Evolutionary conservation across 306 rosid species (phyloP).

Genomic region (Malus sieversii): DNA sequence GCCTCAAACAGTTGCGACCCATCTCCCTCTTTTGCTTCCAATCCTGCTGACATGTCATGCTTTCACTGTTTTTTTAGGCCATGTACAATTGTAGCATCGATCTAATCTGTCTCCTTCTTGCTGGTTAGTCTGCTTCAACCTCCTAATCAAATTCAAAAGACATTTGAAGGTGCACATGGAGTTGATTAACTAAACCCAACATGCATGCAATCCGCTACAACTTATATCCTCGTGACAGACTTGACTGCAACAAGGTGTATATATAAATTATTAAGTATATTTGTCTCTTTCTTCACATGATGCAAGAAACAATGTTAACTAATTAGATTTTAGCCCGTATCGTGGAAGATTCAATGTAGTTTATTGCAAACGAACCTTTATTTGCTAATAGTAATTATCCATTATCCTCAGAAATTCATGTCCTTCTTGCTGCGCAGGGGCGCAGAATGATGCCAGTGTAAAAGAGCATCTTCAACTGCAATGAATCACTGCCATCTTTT

Average conservation of each 20-base stretch:
- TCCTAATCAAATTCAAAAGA: slow-evolving; percentile 18
- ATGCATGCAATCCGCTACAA: not conserved
- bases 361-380: not conserved
- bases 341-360: not conserved
- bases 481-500: not conserved
- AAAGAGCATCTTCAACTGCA: not conserved
- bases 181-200: not conserved
- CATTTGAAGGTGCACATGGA: slow-evolving; percentile 12
- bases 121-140: slow-evolving; percentile 18
- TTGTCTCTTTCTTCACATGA: too few relatives aligned
- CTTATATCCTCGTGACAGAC: not conserved
- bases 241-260: not conserved
- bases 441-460: not conserved
- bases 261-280: too few relatives aligned
- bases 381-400: not conserved
- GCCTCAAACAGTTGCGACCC: not conserved
- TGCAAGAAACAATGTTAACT: not conserved
- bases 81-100: slow-evolving; percentile 42
- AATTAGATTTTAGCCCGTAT: too few relatives aligned
- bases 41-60: slow-evolving; percentile 58
- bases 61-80: slow-evolving; percentile 36
- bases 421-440: not conserved
- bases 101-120: slow-evolving; percentile 47
- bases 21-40: slow-evolving; percentile 36
- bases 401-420: not conserved